phyloP scores from a whole-genome alignment of 805 yeast genomes.

The Phaffomyces antillensis region DNA sequence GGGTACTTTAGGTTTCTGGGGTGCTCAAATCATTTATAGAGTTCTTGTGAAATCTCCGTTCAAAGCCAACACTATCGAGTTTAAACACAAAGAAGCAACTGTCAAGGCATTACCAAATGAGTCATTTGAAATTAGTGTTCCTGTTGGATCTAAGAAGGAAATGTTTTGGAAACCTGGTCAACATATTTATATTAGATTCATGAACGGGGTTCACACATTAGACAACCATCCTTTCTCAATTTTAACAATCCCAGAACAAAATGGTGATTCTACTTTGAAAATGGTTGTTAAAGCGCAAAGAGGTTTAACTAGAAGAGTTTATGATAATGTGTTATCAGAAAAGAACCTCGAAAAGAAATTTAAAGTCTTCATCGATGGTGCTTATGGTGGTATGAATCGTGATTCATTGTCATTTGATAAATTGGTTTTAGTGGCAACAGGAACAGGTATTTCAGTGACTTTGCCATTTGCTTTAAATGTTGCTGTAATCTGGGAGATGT shows the following conservation, averaged over 20 bases:
- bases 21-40: conserved; percentile 40
- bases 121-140: conserved; percentile 30
- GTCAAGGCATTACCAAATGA: conserved; percentile 21
- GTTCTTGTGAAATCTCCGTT: conserved; percentile 37
- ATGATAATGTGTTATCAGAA: conserved; percentile 9
- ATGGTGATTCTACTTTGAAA: conserved; percentile 23
- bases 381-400: conserved; percentile 48
- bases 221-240: conserved; percentile 56
- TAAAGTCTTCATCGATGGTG: conserved; percentile 42
- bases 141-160: conserved; percentile 21
- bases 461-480: conserved; percentile 34
- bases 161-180: conserved; percentile 50
- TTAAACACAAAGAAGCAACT: conserved; percentile 32
- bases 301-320: conserved; percentile 39
- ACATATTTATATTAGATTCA: conserved; percentile 43
- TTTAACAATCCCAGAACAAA: conserved; percentile 24
- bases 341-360: conserved; percentile 22
- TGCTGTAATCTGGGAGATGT: conserved; percentile 7
- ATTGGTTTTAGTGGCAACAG: conserved; percentile 36
- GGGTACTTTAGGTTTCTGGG: conserved; percentile 49
- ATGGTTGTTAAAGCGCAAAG: conserved; percentile 38
- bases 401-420: conserved; percentile 38
- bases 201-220: conserved; percentile 32
- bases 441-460: conserved; percentile 47
- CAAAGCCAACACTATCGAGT: conserved; percentile 34